Evolutionary conservation across 345 rosid genomes (phyloP).

Genomic region (Syzygium aqueum): DNA sequence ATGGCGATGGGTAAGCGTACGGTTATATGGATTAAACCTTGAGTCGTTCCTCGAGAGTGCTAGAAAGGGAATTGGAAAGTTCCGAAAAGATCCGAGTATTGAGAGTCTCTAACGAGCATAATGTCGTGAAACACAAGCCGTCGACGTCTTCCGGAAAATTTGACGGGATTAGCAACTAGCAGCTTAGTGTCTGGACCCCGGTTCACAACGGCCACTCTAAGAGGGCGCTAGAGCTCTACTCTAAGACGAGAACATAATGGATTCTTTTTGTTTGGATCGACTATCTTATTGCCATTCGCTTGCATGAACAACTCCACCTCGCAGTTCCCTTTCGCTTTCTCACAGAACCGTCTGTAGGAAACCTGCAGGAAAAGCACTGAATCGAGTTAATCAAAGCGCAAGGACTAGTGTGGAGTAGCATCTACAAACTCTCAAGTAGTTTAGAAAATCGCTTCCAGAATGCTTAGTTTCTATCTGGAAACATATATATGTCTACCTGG

Average conservation of each 20-base stretch:
- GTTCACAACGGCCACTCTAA: constrained; percentile 65
- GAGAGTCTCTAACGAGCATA: constrained; percentile 71
- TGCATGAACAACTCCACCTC: constrained; percentile 63
- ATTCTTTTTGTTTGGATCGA: constrained; percentile 61
- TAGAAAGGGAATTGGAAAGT: neutral
- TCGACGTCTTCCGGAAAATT: constrained; percentile 83
- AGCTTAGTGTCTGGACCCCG: constrained; percentile 95
- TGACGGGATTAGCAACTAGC: constrained; percentile 87
- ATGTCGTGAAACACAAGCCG: constrained; percentile 89
- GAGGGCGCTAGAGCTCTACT: constrained; percentile 69
- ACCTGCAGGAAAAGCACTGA: constrained; percentile 14
- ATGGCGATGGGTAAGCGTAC: neutral
- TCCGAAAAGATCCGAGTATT: constrained; percentile 83
- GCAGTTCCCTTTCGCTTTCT: constrained; percentile 25
- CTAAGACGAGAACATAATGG: constrained; percentile 49
- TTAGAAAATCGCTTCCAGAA: neutral
- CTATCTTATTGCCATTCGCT: constrained; percentile 53
- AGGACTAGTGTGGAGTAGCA: neutral
- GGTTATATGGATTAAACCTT: neutral
- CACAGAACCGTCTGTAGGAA: constrained; percentile 55
- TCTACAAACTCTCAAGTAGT: neutral
- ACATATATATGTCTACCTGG: constrained; percentile 25
- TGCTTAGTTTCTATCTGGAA: neutral
- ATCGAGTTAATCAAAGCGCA: neutral
- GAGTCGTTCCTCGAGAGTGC: neutral